phyloP scores from a whole-genome alignment of 2,329 filamentous ascomycete genomes.

The Beauveria varroae region DNA sequence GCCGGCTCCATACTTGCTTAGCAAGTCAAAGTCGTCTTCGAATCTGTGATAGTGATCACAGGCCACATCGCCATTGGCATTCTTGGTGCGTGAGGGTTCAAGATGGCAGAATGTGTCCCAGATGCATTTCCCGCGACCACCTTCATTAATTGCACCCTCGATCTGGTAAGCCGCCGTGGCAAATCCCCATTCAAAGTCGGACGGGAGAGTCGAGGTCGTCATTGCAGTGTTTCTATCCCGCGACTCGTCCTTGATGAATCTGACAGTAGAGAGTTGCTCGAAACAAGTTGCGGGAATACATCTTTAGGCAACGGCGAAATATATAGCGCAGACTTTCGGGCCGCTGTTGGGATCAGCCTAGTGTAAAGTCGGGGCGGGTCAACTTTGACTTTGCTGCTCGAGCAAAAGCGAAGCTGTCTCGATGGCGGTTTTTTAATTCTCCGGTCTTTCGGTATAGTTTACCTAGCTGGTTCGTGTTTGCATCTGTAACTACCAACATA shows the following conservation, averaged over 20 bases:
- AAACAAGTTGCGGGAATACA: neutral
- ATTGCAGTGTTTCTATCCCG: neutral
- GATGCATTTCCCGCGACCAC: slow-evolving; percentile 34
- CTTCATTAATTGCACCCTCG: slow-evolving; percentile 34
- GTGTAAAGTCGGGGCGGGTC: slow-evolving; percentile 1
- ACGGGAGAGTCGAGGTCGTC: slow-evolving; percentile 20
- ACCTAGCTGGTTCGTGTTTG: neutral
- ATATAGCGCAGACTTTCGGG: neutral
- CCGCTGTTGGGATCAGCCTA: neutral
- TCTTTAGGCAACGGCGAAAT: neutral
- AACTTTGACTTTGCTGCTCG: neutral
- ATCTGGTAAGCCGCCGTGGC: slow-evolving; percentile 37
- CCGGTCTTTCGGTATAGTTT: neutral
- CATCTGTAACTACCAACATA: neutral
- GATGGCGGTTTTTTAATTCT: neutral
- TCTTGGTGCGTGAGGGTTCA: slow-evolving; percentile 31
- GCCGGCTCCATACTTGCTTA: slow-evolving; percentile 49
- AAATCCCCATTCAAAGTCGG: slow-evolving; percentile 33
- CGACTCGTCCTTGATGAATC: neutral
- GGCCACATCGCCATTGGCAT: slow-evolving; percentile 39
- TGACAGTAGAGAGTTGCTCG: neutral
- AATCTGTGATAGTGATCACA: slow-evolving; percentile 35
- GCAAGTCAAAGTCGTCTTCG: slow-evolving; percentile 49
- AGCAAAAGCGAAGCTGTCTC: neutral
- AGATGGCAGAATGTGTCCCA: slow-evolving; percentile 36